Percentiles rank a stretch among this genome's conserved stretches.
Conservation (phyloP, 202 grass and related monocot genomes). For the Zoysia matrella region DNA sequence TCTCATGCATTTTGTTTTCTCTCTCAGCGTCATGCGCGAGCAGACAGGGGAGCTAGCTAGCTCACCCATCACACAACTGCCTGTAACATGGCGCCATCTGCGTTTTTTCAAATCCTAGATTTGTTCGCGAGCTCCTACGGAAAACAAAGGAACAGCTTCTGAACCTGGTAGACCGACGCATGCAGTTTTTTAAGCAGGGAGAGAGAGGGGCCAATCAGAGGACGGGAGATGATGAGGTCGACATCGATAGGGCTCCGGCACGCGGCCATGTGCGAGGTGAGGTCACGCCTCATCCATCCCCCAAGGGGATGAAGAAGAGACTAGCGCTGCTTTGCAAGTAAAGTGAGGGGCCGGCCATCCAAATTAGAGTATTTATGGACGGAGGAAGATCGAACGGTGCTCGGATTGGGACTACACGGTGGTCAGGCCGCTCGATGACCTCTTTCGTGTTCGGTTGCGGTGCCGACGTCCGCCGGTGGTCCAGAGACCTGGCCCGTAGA, state of each 20-base stretch:
- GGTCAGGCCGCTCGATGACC: constrained; percentile 16
- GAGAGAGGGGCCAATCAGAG: constrained; percentile 7
- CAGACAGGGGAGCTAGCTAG: constrained; percentile 27
- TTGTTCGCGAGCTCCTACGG: constrained; percentile 48
- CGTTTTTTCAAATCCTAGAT: constrained; percentile 42
- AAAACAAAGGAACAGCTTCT: constrained; percentile 32
- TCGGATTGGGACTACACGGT: not conserved
- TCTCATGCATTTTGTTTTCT: constrained; percentile 8
- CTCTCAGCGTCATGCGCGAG: not conserved
- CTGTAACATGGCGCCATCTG: constrained; percentile 31
- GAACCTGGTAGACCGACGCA: not conserved
- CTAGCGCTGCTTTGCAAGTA: not conserved
- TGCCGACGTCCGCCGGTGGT: constrained; percentile 37
- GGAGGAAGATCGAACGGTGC: not conserved
- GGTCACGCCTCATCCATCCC: not conserved
- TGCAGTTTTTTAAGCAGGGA: not conserved
- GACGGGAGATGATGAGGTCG: constrained; percentile 6
- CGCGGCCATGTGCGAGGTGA: constrained; percentile 31
- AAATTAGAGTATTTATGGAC: constrained; percentile 19
- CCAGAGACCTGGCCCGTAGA: constrained; percentile 7
- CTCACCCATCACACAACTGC: constrained; percentile 11
- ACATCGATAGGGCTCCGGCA: not conserved
- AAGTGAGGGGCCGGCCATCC: not conserved
- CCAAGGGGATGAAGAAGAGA: not conserved
- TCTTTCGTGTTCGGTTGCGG: not conserved